Base-by-base conservation (phyloP, 2,329 filamentous ascomycete species). In the Claviceps capensis region DNA sequence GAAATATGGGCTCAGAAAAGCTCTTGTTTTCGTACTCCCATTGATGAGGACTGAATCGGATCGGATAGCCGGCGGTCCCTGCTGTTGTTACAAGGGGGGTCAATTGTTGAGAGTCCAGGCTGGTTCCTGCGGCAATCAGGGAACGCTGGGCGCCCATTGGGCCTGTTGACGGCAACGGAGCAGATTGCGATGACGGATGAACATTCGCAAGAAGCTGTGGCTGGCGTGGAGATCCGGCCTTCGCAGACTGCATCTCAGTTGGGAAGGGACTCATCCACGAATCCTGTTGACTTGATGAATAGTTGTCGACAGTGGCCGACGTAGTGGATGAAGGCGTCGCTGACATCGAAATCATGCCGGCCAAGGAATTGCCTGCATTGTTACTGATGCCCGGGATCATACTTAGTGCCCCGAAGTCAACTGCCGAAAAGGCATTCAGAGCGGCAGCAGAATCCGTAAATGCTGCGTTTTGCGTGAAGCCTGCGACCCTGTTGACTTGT, bases 401-500 rank as follows among this genome's bases (percentile, higher is more conserved):
- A 6, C 70, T 60, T 23, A 80, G 60, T 1, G 71, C 53, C 49
- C 66, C 65, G 59, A 75, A 68, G 51, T 75, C 67, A 19, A 70
- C 56, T 0, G 64, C 64, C n/a, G 70, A 61, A 50, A 70, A 78
- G 23, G 65, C 65, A 30, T 68, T 64, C 22, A 77, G 60, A 38
- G 62, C 62, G 17, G 65, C 56, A 11, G 68, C 68, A 2, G 66
- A 68, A 56, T 65, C 65, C n/a, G 66, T 61, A 37, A 77, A 71
- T 16, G 68, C 61, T 40, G 72, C 69, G 41, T 72, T 68, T 47
- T 75, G 71, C 4, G 69, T 67, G 53, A 79, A 72, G 3, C 67
- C 65, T 14, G 68, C 65, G 9, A 73, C 76, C 23, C 76, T 70
- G 59, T 81, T 72, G 46, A 84, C 75, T 57, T 79, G 77, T 45